Evolutionary conservation across 768 basidiomycete species (phyloP), one percentile per base, ranked within the genome.

Genomic region (Russula griseocarnosa): DNA sequence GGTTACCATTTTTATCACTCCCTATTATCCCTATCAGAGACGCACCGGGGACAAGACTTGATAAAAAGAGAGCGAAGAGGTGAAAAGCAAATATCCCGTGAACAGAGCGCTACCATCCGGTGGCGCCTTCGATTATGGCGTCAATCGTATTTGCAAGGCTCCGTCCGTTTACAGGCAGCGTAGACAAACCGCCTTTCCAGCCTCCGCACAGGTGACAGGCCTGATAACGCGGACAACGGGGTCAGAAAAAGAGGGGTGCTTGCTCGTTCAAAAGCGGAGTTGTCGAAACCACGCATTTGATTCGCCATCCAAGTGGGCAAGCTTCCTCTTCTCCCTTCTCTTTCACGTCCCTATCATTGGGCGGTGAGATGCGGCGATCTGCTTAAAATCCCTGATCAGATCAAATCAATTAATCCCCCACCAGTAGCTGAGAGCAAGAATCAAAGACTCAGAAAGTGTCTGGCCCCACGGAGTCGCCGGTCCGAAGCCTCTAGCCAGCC

Each of bases 91-190:
- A 50, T 49, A 56, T 34, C 49, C 54, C 53, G 28, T 54, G 10
- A 46, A 22, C 46, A 24, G 36, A 36, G 13, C 36, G 36, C 34
- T 36, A 13, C 36, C 36, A 28, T 54, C 55, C 36, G 32, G 61
- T 62, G 61, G 61, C 61, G 61, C 22, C 61, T 55, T 47, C 54
- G 26, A 47, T 55, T 49, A 40, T 38, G 30, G 46, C 26, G 52
- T 49, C 36, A 46, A 62, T 56, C 28, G 36, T 24, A 55, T 55
- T 13, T 28, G 40, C 32, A 22, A 50, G 32, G 8, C 34, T 16
- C 44, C 54, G 11, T 61, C n/a, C 20, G 44, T 46, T 46, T 11
- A 36, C 36, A 36, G 46, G 54, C 46, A 50, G 14, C 13, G 30
- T 26, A 40, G 51, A 42, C 40, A 22, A 36, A 60, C 14, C 2